Evolutionary conservation across 257 asterid genomes (phyloP).

Genomic region (Verbascum thapsus): DNA sequence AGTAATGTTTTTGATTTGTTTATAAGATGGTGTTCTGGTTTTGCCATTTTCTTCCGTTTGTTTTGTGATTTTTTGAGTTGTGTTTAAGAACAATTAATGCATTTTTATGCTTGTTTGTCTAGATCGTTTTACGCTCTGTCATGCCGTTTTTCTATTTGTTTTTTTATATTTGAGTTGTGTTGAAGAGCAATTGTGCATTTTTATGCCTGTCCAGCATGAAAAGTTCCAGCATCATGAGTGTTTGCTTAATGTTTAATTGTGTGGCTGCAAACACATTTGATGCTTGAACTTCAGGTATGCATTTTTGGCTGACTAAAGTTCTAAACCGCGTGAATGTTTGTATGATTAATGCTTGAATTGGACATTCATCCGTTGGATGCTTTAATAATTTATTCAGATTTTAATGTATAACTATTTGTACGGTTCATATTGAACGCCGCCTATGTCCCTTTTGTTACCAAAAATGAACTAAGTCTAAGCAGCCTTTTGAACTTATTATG

Average conservation of each 20-base stretch:
- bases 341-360: slow-evolving; percentile 21
- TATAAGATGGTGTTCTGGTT: slow-evolving; percentile 20
- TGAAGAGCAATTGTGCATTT: slow-evolving; percentile 11
- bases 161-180: not conserved
- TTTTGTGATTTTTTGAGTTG: too few relatives aligned
- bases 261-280: not conserved
- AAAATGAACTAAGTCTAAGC: not conserved
- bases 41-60: too few relatives aligned
- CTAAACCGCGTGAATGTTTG: not conserved
- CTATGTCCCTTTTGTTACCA: not conserved
- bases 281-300: slow-evolving; percentile 24
- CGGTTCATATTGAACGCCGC: not conserved
- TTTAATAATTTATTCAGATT: not conserved
- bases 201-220: slow-evolving; percentile 3
- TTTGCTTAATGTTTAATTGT: slow-evolving; percentile 17
- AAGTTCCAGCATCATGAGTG: slow-evolving; percentile 26
- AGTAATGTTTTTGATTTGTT: slow-evolving; percentile 6
- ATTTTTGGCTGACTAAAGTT: slow-evolving; percentile 1
- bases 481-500: slow-evolving; percentile 12
- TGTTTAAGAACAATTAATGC: too few relatives aligned
- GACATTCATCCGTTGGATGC: not conserved
- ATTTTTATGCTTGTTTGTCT: too few relatives aligned
- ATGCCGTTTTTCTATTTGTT: not conserved
- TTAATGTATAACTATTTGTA: not conserved
- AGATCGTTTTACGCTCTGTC: not conserved